Conservation (phyloP, 2,329 filamentous ascomycete species). For the Penicillium sp. region DNA sequence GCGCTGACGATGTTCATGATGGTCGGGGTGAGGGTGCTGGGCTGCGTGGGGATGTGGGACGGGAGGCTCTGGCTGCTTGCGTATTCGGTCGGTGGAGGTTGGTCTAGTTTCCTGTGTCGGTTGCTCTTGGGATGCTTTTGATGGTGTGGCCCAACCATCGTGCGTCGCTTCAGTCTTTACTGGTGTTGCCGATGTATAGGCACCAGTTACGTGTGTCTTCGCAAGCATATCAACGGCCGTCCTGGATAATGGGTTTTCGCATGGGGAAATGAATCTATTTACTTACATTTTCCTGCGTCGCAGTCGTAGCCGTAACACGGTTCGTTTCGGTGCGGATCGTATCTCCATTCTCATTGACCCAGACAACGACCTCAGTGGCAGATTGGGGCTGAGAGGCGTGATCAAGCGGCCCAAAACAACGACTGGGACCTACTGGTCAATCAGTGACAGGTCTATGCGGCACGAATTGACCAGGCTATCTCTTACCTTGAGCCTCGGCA, state of each 20-base stretch:
- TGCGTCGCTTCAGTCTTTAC: conserved; percentile 1
- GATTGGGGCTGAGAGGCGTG: conserved; percentile 41
- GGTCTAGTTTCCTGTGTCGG: not conserved
- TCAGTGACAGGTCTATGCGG: conserved; percentile 19
- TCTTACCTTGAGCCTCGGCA: conserved; percentile 31
- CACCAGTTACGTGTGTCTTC: not conserved
- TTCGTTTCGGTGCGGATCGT: conserved; percentile 48
- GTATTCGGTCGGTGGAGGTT: not conserved
- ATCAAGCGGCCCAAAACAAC: conserved; percentile 35
- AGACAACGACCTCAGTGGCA: conserved; percentile 58
- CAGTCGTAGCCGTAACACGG: conserved; percentile 11
- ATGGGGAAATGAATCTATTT: not conserved
- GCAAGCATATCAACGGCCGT: not conserved
- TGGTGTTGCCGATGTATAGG: not conserved
- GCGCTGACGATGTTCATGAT: conserved; percentile 9
- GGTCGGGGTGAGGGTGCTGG: conserved; percentile 4
- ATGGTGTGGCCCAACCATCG: not conserved
- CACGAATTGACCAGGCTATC: not conserved
- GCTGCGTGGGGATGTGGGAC: conserved; percentile 10
- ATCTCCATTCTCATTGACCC: conserved; percentile 61
- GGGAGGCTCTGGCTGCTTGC: not conserved
- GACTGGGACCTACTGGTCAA: not conserved
- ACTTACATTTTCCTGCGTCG: conserved; percentile 21
- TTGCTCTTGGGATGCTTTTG: not conserved
- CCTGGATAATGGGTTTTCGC: not conserved